Base-by-base conservation (phyloP, 78 protist genomes). In the Dictyostelium purpureum region DNA sequence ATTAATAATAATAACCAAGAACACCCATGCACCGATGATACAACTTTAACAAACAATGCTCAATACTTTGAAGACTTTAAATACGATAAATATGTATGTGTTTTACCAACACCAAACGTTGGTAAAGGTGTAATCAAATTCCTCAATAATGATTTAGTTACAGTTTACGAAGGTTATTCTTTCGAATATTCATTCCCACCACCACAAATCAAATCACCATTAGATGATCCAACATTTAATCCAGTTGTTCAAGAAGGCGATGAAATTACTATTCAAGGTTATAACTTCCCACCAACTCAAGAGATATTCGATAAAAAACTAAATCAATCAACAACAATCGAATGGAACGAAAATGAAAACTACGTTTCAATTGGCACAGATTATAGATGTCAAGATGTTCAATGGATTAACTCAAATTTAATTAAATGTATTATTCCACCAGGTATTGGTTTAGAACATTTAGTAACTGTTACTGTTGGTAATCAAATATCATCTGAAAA, bases 211-310 rank as follows among this genome's bases (percentile, higher is more conserved):
- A 1, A 6, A 24, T 2, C 26, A 24, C 35, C 35, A 24, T 24
- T 35, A 1, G 66, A 57, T 57, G 66, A 35, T 7, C 37, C 37
- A 24, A 24, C 5, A 24, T 24, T 57, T 5, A n/a, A n/a, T n/a
- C n/a, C n/a, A n/a, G n/a, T n/a, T n/a, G n/a, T n/a, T n/a, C 28
- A 2, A 57, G 9, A 24, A 4, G 10, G 3, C 26, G n/a, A n/a
- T n/a, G n/a, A n/a, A n/a, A n/a, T n/a, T n/a, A n/a, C n/a, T n/a
- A n/a, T n/a, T n/a, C n/a, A n/a, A n/a, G 66, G 66, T 57, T 24
- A 24, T 10, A 57, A 57, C 35, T 57, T 57, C n/a, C 66, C 66
- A 57, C 66, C 66, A 57, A 57, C 66, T 19, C 66, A 57, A 57
- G 66, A 57, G 26, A 57, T 57, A 4, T 24, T 57, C 10, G 37